These are phyloP conservation scores for Saccharum officinarum DNA, from an alignment of 176 grass and related monocot species.

Conservation along the genomic window DNA sequence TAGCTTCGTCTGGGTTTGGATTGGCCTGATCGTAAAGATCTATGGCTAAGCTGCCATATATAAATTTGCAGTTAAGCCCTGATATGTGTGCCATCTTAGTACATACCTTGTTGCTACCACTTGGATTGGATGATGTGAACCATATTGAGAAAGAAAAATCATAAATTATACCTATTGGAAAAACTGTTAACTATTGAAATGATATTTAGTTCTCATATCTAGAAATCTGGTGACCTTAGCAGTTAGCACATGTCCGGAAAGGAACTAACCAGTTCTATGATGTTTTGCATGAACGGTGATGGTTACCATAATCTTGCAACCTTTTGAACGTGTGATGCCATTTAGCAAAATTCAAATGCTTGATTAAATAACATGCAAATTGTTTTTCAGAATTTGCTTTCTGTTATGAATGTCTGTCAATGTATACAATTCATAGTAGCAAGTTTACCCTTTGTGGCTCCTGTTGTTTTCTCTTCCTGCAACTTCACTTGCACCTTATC, in stretches of 20 bases:
- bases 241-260: background rate
- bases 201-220: background rate
- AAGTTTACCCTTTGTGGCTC: background rate
- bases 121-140: background rate
- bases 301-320: background rate
- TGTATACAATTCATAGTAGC: background rate
- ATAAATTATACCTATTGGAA: background rate
- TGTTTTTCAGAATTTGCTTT: background rate
- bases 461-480: background rate
- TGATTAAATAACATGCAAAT: background rate
- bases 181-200: background rate
- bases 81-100: background rate
- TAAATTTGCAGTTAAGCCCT: background rate
- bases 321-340: background rate
- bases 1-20: background rate
- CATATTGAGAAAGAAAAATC: background rate
- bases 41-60: background rate
- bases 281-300: background rate
- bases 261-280: background rate
- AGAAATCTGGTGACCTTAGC: background rate
- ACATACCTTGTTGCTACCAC: background rate
- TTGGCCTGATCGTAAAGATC: background rate
- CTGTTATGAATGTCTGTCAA: background rate
- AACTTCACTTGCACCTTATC: background rate
- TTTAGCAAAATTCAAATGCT: background rate